Evolutionary conservation across 169 alveolate species (phyloP).

Genomic region (Toxoplasma gondii): DNA sequence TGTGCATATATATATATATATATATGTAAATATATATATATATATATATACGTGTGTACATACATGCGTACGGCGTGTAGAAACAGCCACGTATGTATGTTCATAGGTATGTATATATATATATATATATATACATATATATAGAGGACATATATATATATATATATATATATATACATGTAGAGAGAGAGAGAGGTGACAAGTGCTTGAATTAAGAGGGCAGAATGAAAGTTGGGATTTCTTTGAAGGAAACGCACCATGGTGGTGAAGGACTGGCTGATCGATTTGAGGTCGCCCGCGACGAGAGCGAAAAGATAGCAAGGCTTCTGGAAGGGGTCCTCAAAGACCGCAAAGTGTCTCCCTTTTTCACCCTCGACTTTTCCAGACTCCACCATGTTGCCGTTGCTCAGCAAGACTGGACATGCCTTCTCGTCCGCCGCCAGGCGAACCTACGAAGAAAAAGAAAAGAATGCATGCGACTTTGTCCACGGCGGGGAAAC

Average conservation of each 20-base stretch:
- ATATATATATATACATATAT: not conserved
- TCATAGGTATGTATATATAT: not conserved
- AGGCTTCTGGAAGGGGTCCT: slow-evolving; percentile 92
- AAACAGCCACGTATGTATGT: no score
- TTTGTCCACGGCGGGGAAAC: not conserved
- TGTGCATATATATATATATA: not conserved
- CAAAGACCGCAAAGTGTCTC: slow-evolving; percentile 71
- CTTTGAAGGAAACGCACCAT: slow-evolving; percentile 13
- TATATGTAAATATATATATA: not conserved
- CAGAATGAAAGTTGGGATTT: not conserved
- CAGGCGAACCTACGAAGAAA: slow-evolving; percentile 77
- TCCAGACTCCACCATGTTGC: slow-evolving; percentile 84
- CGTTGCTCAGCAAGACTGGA: slow-evolving; percentile 89
- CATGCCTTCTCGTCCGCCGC: slow-evolving; percentile 86
- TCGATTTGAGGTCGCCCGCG: slow-evolving; percentile 87
- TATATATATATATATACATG: not conserved
- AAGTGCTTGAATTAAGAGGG: not conserved
- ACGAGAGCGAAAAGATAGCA: slow-evolving; percentile 92
- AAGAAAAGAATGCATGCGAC: not conserved
- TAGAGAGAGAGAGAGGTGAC: not conserved
- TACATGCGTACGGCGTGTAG: no score
- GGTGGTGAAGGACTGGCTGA: slow-evolving; percentile 82
- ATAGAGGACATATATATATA: no score
- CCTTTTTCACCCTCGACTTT: slow-evolving; percentile 72
- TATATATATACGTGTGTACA: not conserved